phyloP scores from a whole-genome alignment of 2,329 filamentous ascomycete species.

The Aspergillus sp. region DNA sequence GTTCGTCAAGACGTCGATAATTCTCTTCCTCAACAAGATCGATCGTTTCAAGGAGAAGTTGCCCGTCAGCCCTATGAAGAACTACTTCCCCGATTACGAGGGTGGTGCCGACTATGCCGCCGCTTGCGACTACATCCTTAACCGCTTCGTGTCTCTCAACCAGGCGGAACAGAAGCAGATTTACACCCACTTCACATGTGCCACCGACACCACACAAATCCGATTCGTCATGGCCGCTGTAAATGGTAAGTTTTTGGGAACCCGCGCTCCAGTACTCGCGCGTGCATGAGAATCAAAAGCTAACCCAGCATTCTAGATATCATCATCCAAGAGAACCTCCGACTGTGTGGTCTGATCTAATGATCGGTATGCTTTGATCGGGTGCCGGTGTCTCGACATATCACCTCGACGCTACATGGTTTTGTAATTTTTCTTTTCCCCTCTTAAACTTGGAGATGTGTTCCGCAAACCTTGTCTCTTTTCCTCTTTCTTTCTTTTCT shows the following conservation, averaged over 20 bases:
- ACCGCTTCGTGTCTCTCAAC: conserved; percentile 96
- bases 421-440: conserved; percentile 26
- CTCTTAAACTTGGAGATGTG: conserved; percentile 13
- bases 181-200: conserved; percentile 99
- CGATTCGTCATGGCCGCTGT: conserved; percentile 99
- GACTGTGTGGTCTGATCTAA: conserved; percentile 96
- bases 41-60: conserved; percentile 75
- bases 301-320: conserved; percentile 67
- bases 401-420: conserved; percentile 35
- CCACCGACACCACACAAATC: conserved; percentile 97
- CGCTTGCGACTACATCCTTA: conserved; percentile 98
- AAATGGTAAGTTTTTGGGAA: conserved; percentile 70
- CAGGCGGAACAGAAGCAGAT: conserved; percentile 99
- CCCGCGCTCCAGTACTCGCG: no score
- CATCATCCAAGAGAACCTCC: conserved; percentile 99
- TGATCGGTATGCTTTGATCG: conserved; percentile 28
- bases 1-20: conserved; percentile 72
- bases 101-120: conserved; percentile 91
- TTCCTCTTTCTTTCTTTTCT: conserved; percentile 20
- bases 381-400: conserved; percentile 28
- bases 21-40: conserved; percentile 74
- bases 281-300: background rate
- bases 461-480: conserved; percentile 27
- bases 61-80: conserved; percentile 71
- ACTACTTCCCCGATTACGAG: conserved; percentile 78